phyloP scores from a whole-genome alignment of 208 protist species.

The Leishmania guyanensis region DNA sequence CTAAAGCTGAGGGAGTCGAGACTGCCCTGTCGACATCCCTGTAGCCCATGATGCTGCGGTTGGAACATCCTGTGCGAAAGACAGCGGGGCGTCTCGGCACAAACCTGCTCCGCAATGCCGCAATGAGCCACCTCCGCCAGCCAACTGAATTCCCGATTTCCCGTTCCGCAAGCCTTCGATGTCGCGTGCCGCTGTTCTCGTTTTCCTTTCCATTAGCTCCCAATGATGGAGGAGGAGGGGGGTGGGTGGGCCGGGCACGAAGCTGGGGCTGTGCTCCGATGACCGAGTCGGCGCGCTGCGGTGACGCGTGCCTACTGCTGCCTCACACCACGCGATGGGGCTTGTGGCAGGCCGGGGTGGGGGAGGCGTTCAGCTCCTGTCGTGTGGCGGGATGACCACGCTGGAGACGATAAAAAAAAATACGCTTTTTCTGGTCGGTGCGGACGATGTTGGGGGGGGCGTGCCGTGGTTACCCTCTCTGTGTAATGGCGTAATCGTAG shows the following conservation, averaged over 20 bases:
- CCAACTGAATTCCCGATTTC: background rate
- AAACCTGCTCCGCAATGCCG: background rate
- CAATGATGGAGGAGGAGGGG: no score
- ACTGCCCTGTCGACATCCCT: background rate
- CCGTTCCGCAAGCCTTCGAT: background rate
- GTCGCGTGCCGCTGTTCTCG: background rate
- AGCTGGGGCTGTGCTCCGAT: no score
- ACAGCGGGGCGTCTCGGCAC: background rate
- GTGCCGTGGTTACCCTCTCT: background rate
- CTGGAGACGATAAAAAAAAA: no score
- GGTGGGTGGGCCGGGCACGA: no score
- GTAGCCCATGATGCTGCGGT: background rate
- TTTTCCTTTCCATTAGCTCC: background rate
- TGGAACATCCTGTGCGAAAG: background rate
- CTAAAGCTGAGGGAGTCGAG: background rate
- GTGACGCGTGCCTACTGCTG: no score
- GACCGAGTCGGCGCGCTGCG: no score
- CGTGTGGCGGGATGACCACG: no score
- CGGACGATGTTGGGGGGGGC: background rate
- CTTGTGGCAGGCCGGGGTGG: no score
- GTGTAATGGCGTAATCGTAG: background rate
- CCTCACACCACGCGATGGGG: no score
- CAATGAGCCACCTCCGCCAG: background rate
- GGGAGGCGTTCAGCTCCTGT: no score
- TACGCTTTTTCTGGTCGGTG: no score